Evolutionary conservation across 2,329 filamentous ascomycete genomes (phyloP).

Genomic region (Calonectria hawksworthii): DNA sequence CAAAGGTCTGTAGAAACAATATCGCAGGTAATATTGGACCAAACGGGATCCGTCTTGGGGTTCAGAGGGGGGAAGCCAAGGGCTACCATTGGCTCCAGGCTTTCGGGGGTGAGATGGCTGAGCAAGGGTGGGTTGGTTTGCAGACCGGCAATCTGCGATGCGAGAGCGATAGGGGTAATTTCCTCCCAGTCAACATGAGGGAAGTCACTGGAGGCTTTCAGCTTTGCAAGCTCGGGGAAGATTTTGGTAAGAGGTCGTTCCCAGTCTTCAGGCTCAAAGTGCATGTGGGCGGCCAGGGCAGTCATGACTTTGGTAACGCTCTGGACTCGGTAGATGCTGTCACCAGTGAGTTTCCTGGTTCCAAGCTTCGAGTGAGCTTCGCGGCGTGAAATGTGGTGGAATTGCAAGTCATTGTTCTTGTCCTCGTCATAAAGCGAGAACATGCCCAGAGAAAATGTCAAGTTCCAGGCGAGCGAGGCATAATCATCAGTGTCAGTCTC

Average conservation of each 20-base stretch:
- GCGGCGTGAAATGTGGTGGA: conserved; percentile 26
- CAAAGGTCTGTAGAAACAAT: not conserved
- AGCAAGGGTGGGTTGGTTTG: not conserved
- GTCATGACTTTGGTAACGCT: conserved; percentile 60
- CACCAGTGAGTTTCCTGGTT: conserved; percentile 48
- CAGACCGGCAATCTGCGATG: conserved; percentile 44
- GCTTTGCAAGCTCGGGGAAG: conserved; percentile 21
- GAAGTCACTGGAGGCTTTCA: not conserved
- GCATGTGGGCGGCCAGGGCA: conserved; percentile 50
- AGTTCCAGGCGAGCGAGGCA: conserved; percentile 12
- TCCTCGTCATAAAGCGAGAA: conserved; percentile 31
- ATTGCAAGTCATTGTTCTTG: conserved; percentile 21
- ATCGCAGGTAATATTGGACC: conserved; percentile 17
- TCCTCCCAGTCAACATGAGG: conserved; percentile 47
- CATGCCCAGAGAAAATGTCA: conserved; percentile 31
- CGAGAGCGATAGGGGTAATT: conserved; percentile 55
- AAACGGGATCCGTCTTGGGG: conserved; percentile 1
- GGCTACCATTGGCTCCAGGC: not conserved
- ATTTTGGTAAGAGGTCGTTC: conserved; percentile 30
- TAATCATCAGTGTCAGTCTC: not conserved
- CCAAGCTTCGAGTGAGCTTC: conserved; percentile 21
- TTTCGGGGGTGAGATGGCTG: not conserved
- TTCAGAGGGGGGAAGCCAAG: conserved; percentile 12
- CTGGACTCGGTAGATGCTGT: conserved; percentile 59
- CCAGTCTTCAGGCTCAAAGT: conserved; percentile 30